Base-by-base conservation (phyloP, 176 grass and related monocot species). In the Ensete glaucum region DNA sequence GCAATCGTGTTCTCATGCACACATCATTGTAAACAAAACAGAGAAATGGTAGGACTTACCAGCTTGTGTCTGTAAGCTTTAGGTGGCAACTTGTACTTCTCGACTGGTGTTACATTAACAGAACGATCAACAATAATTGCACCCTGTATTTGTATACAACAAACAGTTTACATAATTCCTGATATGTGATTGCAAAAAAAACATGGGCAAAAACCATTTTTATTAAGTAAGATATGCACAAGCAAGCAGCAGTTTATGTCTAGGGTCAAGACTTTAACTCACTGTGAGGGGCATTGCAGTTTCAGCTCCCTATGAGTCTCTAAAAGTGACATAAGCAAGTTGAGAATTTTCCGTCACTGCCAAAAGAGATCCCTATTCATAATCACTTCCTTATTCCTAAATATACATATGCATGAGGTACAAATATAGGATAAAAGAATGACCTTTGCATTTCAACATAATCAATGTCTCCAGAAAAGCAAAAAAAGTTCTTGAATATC, bases 381-480 rank as follows among this genome's bases (percentile, higher is more conserved):
- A 64, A 85, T 81, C 63, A 71, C n/a, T 49, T 57, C 54, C 73
- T 73, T 19, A 78, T 62, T 77, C 76, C 19, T 65, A 75, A 17
- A 51, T 34, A 64, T 29, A 52, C 11, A 86, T 73, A 74, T 68
- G 68, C 0, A 5, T 67, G 62, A 53, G 19, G 53, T 27, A 19
- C 29, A 53, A 73, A 77, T 16, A 72, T 11, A 52, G 20, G 50
- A 19, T 62, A 72, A 83, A 34, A 62, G 23, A 76, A 81, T 75
- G 82, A 93, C 95, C 90, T 81, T 91, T 85, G 86, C 95, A 98
- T 98, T 84, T 94, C 95, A 81, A 99, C 78, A 84, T 85, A 94
- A 82, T 89, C 75, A 75, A 99, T 99, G 72, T 88, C 82, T 51
- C 95, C 95, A 26, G 95, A 99, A 76, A 99, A 99, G 80, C 88